Percentiles rank a stretch among this genome's conserved stretches.
Conservation (phyloP, 2,329 filamentous ascomycete species). For the Paracorniculantispora psalliotae region DNA sequence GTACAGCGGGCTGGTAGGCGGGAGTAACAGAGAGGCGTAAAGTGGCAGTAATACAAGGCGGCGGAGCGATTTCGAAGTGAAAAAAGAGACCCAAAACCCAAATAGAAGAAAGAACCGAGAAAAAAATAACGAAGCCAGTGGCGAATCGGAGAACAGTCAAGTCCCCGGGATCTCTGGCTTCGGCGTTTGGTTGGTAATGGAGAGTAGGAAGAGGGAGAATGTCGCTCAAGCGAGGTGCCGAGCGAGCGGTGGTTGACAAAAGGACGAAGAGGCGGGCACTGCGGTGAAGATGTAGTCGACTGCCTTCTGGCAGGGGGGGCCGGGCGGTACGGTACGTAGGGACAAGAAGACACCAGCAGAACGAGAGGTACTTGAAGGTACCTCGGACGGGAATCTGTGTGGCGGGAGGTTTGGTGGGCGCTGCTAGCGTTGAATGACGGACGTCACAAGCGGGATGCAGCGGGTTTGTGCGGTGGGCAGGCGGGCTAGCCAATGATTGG, state of each 20-base stretch:
- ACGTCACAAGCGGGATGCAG: background rate
- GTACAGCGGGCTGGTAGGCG: background rate
- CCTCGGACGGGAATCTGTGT: background rate
- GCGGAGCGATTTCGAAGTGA: background rate
- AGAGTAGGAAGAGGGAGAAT: background rate
- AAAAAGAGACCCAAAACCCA: background rate
- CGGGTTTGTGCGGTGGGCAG: background rate
- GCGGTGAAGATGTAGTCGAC: constrained; percentile 14
- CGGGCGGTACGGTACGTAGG: background rate
- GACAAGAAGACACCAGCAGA: background rate
- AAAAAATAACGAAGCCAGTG: constrained; percentile 8
- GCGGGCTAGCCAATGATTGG: background rate
- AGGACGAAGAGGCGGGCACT: constrained; percentile 11
- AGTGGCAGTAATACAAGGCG: constrained; percentile 11
- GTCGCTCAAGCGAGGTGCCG: constrained; percentile 12
- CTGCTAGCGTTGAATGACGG: background rate
- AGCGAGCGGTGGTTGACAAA: constrained; percentile 12
- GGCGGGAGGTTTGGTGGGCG: background rate
- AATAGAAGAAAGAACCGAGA: background rate
- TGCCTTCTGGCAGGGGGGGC: background rate
- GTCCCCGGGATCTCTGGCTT: constrained; percentile 6
- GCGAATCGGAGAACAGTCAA: constrained; percentile 6
- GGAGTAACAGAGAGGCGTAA: background rate
- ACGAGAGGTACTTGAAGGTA: background rate
- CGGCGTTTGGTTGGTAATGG: constrained; percentile 1